Evolutionary conservation across 2,329 filamentous ascomycete species (phyloP).

Genomic region (Cercospora beticola): DNA sequence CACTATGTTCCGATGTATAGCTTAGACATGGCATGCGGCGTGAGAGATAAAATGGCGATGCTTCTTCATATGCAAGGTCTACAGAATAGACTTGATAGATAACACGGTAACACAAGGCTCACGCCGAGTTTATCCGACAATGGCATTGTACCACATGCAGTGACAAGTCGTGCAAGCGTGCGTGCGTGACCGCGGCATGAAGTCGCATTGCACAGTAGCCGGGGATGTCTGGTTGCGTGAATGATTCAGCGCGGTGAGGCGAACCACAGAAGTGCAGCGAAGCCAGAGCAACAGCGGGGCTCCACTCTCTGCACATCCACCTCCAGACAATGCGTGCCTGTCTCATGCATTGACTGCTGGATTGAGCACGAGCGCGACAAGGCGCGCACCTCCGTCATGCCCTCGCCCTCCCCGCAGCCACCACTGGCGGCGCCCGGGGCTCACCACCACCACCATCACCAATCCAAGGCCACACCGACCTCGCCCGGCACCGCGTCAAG

Average conservation of each 20-base stretch:
- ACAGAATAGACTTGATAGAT: constrained; percentile 2
- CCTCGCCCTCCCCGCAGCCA: constrained; percentile 3
- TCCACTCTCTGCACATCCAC: constrained; percentile 1
- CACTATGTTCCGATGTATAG: background rate
- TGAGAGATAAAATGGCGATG: background rate
- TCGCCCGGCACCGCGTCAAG: constrained; percentile 7
- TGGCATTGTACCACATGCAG: background rate
- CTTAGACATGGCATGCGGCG: background rate
- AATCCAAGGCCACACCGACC: constrained; percentile 4
- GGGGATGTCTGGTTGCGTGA: background rate
- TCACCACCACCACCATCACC: background rate
- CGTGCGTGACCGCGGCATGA: background rate
- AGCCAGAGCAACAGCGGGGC: background rate
- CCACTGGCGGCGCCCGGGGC: background rate
- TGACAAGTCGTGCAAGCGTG: background rate
- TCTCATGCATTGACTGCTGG: constrained; percentile 1
- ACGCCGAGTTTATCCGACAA: constrained; percentile 5
- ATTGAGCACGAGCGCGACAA: constrained; percentile 2
- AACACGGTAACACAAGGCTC: background rate
- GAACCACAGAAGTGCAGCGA: background rate
- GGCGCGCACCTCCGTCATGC: constrained; percentile 8
- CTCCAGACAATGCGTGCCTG: background rate
- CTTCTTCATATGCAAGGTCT: background rate
- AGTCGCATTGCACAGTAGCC: background rate
- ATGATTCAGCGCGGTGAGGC: constrained; percentile 1